A percentile compares a stretch with the other conserved stretches of the same genome.
phyloP scores from a whole-genome alignment of 768 basidiomycete genomes.

The Rossbeevera mucosa region DNA sequence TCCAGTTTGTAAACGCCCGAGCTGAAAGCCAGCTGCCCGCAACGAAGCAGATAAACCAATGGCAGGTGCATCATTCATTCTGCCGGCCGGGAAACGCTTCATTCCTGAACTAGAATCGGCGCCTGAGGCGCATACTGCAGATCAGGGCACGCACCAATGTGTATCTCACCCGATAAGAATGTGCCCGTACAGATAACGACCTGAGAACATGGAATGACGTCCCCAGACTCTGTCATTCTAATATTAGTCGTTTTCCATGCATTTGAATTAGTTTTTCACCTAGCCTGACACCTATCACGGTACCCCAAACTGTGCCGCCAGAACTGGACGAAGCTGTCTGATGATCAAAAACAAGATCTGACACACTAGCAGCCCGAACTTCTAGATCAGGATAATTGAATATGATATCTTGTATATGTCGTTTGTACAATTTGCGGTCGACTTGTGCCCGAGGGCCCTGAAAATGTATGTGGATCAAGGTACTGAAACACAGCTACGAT shows the following conservation, averaged over 20 bases:
- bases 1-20: constrained; percentile 81
- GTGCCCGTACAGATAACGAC: constrained; percentile 91
- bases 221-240: constrained; percentile 56
- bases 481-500: too few species aligned
- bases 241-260: not conserved
- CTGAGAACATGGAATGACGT: constrained; percentile 69
- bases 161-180: constrained; percentile 87
- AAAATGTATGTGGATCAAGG: not conserved
- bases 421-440: constrained; percentile 79
- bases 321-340: constrained; percentile 22
- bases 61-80: constrained; percentile 68
- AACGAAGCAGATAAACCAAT: constrained; percentile 75
- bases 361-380: constrained; percentile 68
- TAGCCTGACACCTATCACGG: constrained; percentile 60
- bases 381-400: constrained; percentile 64
- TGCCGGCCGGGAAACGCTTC: constrained; percentile 73
- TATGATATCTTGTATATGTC: constrained; percentile 70
- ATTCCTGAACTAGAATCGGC: constrained; percentile 40
- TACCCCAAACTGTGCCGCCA: constrained; percentile 40
- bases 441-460: constrained; percentile 90
- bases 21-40: constrained; percentile 67
- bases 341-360: constrained; percentile 68
- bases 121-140: not conserved
- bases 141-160: constrained; percentile 55
- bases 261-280: constrained; percentile 36